Percentiles rank a stretch among this genome's conserved stretches.
Conservation (phyloP, 2,329 filamentous ascomycete genomes). For the Neofusicoccum umdonicola region DNA sequence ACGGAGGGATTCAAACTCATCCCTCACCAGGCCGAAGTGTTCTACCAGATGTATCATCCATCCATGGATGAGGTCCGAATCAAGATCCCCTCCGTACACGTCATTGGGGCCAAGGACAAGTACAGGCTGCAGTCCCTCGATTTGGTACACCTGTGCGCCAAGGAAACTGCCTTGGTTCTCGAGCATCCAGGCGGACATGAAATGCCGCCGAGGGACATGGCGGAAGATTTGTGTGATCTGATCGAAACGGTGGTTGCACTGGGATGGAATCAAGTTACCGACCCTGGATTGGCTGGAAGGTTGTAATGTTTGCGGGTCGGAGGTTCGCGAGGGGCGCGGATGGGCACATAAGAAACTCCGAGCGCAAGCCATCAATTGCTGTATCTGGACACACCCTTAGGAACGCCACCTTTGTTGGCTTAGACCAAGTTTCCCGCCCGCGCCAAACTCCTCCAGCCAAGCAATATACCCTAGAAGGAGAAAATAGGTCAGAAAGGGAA, state of each 20-base stretch:
- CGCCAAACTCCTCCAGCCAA: too few relatives aligned
- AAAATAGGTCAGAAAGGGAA: too few relatives aligned
- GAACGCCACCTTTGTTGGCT: too few relatives aligned
- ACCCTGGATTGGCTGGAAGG: background rate
- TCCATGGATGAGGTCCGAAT: background rate
- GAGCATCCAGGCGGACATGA: constrained; percentile 12
- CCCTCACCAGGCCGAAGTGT: constrained; percentile 25
- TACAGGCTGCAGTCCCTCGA: constrained; percentile 1
- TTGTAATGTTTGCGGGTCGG: background rate
- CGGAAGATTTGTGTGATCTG: constrained; percentile 8
- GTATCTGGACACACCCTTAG: too few relatives aligned
- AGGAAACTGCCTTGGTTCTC: background rate
- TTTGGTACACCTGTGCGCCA: background rate
- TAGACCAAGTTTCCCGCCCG: too few relatives aligned
- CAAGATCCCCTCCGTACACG: constrained; percentile 1
- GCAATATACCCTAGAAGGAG: too few relatives aligned
- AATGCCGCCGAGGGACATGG: background rate
- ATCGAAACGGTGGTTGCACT: background rate
- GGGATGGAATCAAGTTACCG: background rate
- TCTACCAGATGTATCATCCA: constrained; percentile 23
- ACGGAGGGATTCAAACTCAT: constrained; percentile 3
- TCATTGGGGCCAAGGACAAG: constrained; percentile 9
- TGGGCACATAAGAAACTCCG: background rate
- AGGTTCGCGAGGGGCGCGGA: background rate
- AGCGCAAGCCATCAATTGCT: background rate